Evolutionary conservation across 116 monocot genomes (phyloP).

Genomic region (Cymodocea nodosa): DNA sequence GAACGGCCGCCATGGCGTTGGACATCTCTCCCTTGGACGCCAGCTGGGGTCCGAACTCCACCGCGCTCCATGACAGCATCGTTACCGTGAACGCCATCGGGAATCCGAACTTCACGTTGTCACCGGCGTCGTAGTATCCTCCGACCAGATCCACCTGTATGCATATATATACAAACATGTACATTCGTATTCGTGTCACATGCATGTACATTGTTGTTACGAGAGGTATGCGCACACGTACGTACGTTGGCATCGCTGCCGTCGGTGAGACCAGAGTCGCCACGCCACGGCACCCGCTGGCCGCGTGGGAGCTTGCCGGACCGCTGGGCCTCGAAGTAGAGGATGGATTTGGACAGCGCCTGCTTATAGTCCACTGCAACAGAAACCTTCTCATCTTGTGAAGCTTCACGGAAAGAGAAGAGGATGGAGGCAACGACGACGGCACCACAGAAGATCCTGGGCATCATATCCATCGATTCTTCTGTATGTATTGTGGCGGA

Average conservation of each 20-base stretch:
- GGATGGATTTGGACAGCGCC: conserved; percentile 23
- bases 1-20: conserved; percentile 29
- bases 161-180: neutral
- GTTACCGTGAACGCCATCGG: conserved; percentile 21
- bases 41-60: conserved; percentile 19
- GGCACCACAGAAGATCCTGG: neutral
- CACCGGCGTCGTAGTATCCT: conserved; percentile 21
- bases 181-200: no score
- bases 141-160: conserved; percentile 11
- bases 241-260: conserved; percentile 14
- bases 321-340: conserved; percentile 37
- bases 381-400: neutral
- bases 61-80: conserved; percentile 10
- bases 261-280: conserved; percentile 20
- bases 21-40: conserved; percentile 19
- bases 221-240: neutral
- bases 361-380: conserved; percentile 1
- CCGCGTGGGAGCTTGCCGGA: conserved; percentile 23
- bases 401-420: neutral
- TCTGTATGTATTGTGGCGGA: no score
- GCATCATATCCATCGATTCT: neutral
- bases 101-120: conserved; percentile 19
- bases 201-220: no score
- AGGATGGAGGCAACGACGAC: neutral
- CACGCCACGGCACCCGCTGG: conserved; percentile 22